phyloP scores from a whole-genome alignment of 2,329 filamentous ascomycete genomes.

The Aureobasidium lini region DNA sequence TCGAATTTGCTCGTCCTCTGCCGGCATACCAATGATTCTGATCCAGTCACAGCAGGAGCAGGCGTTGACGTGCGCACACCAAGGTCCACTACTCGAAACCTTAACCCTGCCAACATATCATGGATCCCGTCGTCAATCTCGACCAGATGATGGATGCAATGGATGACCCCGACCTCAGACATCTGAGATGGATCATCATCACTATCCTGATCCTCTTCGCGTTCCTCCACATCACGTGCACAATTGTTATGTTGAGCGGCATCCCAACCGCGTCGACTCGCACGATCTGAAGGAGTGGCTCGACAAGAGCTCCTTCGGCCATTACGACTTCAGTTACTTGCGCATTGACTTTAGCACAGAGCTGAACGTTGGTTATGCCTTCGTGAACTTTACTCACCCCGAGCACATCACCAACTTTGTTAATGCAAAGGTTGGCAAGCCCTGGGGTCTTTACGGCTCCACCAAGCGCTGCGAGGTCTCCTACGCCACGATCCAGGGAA shows the following conservation, averaged over 20 bases:
- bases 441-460: conserved; percentile 71
- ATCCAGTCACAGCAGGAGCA: conserved; percentile 7
- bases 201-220: no score
- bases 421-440: conserved; percentile 14
- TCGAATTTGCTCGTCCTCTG: no score
- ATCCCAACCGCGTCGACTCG: conserved; percentile 81
- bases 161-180: no score
- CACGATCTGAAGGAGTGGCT: conserved; percentile 63
- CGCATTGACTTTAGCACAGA: conserved; percentile 56
- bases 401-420: conserved; percentile 58
- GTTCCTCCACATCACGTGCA: no score
- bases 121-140: no score
- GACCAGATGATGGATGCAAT: no score
- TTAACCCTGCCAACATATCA: no score
- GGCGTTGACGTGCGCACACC: conserved; percentile 56
- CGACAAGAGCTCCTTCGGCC: conserved; percentile 68
- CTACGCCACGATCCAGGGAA: conserved; percentile 94
- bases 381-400: conserved; percentile 85
- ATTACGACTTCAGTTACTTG: conserved; percentile 91
- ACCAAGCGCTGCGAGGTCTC: conserved; percentile 84
- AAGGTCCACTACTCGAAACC: no score
- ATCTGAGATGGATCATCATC: no score
- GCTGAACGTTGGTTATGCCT: conserved; percentile 83
- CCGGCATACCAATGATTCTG: no score
- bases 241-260: no score